Evolutionary conservation across 225 moss, liverwort and hornwort genomes (phyloP), one percentile per base, ranked within the genome.

Genomic region (Sphagnum tenellum): DNA sequence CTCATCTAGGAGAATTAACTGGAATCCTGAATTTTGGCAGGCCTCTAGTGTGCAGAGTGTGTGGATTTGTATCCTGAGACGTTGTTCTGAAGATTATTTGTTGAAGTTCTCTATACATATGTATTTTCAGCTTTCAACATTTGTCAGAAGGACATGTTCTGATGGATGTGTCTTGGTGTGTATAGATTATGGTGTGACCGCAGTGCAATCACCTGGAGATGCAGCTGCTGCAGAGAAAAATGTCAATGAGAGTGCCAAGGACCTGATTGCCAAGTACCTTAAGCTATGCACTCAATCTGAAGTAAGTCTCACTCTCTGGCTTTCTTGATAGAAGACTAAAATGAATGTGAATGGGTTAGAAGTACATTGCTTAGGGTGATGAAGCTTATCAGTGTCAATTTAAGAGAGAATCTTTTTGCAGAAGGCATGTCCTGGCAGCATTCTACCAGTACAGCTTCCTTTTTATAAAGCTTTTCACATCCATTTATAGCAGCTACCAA

Each of bases 111-210:
- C 7, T 9, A 52, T 5, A 6, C 6, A 5, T 6, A 9, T 5
- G 7, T 9, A 52, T 0, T 52, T 5, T 6, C 52, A 52, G 52
- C 52, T 52, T 52, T 9, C 7, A 5, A 9, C 6, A 6, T 52
- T 9, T 5, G 52, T 6, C 52, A 5, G 52, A 52, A 5, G 52
- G 9, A 52, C 52, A 6, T 52, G 6, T 52, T 52, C 7, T 5
- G 9, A 52, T 52, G 6, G 6, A 52, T 52, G 9, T 6, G 52
- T 52, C 9, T 52, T 9, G 52, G 52, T 6, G 52, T 52, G 67
- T 73, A 76, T 84, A 92, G 90, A 89, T 65, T 89, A 90, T 56
- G 96, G 88, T 45, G 76, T 86, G 8, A 81, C 77, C 2, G 58
- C 79, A 5, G 61, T 81, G 14, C 63, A 77, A 12, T 68, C 88